Percentiles rank a stretch among this genome's conserved stretches.
These are phyloP conservation scores for Leptosphaerulina australis DNA, from an alignment of 2,329 filamentous ascomycete genomes.

Conservation along the genomic window DNA sequence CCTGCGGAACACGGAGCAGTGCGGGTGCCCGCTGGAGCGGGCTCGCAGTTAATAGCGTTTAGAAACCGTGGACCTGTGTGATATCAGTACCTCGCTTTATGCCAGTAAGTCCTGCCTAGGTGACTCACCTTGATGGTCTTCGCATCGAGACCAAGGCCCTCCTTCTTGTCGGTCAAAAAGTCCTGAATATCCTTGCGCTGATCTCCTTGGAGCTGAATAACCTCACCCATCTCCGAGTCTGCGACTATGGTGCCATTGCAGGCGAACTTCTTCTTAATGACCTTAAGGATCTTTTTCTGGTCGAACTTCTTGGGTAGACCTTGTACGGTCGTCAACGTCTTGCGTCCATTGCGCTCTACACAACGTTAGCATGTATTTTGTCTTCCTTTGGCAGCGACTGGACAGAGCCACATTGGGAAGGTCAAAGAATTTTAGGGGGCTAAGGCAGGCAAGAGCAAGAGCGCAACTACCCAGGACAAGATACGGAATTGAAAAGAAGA, in stretches of 20 bases:
- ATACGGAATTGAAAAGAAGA: neutral
- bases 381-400: neutral
- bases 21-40: slow-evolving; percentile 22
- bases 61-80: slow-evolving; percentile 46
- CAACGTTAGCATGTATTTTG: slow-evolving; percentile 49
- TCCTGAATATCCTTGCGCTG: slow-evolving; percentile 99
- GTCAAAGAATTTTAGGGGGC: slow-evolving; percentile 17
- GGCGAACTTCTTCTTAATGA: slow-evolving; percentile 99
- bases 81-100: slow-evolving; percentile 1
- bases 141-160: slow-evolving; percentile 88
- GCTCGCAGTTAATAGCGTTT: slow-evolving; percentile 25
- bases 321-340: slow-evolving; percentile 99
- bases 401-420: neutral
- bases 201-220: slow-evolving; percentile 99
- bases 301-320: slow-evolving; percentile 98
- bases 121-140: slow-evolving; percentile 89
- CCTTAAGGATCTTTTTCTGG: slow-evolving; percentile 99
- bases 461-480: neutral
- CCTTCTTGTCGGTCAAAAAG: slow-evolving; percentile 95
- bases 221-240: slow-evolving; percentile 96
- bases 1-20: slow-evolving; percentile 4
- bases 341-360: slow-evolving; percentile 99
- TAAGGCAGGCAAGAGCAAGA: neutral
- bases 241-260: slow-evolving; percentile 99
- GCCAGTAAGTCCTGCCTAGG: neutral